Evolutionary conservation across 768 basidiomycete species (phyloP).

Genomic region (Nidularia sp.): DNA sequence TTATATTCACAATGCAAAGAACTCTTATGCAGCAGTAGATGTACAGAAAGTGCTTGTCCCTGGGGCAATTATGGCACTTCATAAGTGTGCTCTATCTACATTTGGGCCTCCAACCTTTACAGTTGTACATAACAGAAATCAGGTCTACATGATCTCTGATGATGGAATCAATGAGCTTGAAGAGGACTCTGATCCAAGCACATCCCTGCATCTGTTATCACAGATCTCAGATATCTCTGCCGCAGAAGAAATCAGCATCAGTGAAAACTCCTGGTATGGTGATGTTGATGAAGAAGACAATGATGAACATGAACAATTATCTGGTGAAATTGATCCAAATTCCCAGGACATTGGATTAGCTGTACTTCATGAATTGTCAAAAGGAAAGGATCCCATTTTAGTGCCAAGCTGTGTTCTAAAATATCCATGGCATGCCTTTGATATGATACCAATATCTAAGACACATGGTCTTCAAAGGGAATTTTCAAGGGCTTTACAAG

Average conservation of each 20-base stretch:
- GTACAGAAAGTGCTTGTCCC: conserved; percentile 10
- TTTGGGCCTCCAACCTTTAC: conserved; percentile 11
- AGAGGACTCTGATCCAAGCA: too few species aligned
- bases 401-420: not conserved
- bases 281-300: not conserved
- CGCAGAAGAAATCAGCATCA: not conserved
- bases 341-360: not conserved
- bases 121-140: conserved; percentile 6
- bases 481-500: conserved; percentile 11
- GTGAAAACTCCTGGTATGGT: not conserved
- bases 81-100: conserved; percentile 4
- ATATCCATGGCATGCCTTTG: conserved; percentile 10
- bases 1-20: not conserved
- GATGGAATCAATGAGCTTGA: not conserved
- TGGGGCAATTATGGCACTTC: conserved; percentile 10
- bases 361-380: not conserved
- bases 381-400: not conserved
- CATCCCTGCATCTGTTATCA: not conserved
- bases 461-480: conserved; percentile 10
- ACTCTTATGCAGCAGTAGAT: conserved; percentile 1
- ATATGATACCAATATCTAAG: conserved; percentile 11
- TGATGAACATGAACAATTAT: not conserved
- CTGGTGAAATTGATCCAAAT: not conserved
- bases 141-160: not conserved
- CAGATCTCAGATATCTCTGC: not conserved